Percentiles rank a stretch among this genome's conserved stretches.
Conservation (phyloP, 257 asterid genomes). For the Anisodus tanguticus region DNA sequence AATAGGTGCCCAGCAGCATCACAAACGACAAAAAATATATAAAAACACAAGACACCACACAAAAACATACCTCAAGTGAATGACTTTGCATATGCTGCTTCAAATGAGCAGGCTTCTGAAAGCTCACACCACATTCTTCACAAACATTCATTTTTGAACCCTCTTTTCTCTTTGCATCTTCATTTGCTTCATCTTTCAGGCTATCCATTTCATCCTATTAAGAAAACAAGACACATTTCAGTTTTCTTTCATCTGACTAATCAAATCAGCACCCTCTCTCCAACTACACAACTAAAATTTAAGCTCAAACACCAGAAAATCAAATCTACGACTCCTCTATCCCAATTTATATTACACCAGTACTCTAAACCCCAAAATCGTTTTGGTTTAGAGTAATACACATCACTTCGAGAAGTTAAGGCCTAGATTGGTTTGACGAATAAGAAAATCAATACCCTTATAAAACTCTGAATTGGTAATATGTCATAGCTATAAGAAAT, state of each 20-base stretch:
- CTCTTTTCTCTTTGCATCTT: constrained; percentile 36
- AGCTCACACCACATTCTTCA: constrained; percentile 70
- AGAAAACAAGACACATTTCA: neutral
- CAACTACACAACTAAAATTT: neutral
- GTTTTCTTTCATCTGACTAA: neutral
- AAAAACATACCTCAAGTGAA: constrained; percentile 62
- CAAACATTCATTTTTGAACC: constrained; percentile 53
- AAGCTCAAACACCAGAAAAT: neutral
- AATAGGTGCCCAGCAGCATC: neutral
- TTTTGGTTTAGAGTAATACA: too few relatives aligned
- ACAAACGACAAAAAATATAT: neutral
- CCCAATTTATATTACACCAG: neutral
- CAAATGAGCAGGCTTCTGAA: constrained; percentile 81
- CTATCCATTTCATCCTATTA: constrained; percentile 23
- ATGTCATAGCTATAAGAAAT: too few relatives aligned
- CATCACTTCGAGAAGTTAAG: too few relatives aligned
- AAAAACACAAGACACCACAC: neutral
- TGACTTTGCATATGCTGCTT: constrained; percentile 94
- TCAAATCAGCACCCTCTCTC: neutral
- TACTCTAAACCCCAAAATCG: too few relatives aligned
- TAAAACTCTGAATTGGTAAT: neutral
- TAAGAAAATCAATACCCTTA: neutral
- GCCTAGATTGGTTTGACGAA: neutral
- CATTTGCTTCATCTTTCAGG: constrained; percentile 49
- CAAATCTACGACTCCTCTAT: neutral